These are phyloP conservation scores for Fusarium azukiicola DNA, from an alignment of 2,329 filamentous ascomycete species.

Conservation along the genomic window DNA sequence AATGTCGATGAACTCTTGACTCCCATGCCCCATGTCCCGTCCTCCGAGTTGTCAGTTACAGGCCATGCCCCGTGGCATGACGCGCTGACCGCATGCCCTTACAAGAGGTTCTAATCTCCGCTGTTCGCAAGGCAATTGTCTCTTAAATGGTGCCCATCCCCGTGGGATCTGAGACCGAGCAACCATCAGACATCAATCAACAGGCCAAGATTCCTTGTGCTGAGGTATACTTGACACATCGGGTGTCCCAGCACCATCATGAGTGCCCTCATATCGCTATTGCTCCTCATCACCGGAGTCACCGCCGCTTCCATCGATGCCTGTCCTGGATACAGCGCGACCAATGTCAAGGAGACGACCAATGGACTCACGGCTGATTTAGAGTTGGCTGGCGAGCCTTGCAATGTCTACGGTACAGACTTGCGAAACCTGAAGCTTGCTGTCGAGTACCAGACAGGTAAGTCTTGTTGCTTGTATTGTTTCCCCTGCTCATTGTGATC, in stretches of 20 bases:
- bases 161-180: neutral
- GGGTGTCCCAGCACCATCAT: neutral
- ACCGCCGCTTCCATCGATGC: neutral
- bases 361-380: slow-evolving; percentile 17
- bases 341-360: neutral
- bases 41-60: slow-evolving; percentile 8
- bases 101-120: neutral
- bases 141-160: neutral
- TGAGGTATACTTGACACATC: neutral
- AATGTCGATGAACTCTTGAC: no score
- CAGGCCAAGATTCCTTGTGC: neutral
- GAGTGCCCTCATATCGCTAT: neutral
- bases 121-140: neutral
- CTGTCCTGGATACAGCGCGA: slow-evolving; percentile 17
- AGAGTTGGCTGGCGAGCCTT: neutral
- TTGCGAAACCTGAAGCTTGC: slow-evolving; percentile 5
- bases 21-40: neutral
- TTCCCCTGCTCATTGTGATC: neutral
- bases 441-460: slow-evolving; percentile 20
- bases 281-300: neutral
- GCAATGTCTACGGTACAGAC: slow-evolving; percentile 22
- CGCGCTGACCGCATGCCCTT: neutral
- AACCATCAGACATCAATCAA: neutral
- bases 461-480: neutral
- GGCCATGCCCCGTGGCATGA: neutral